phyloP scores from a whole-genome alignment of 2,329 filamentous ascomycete species.

The Aspergillus spinulosporus region DNA sequence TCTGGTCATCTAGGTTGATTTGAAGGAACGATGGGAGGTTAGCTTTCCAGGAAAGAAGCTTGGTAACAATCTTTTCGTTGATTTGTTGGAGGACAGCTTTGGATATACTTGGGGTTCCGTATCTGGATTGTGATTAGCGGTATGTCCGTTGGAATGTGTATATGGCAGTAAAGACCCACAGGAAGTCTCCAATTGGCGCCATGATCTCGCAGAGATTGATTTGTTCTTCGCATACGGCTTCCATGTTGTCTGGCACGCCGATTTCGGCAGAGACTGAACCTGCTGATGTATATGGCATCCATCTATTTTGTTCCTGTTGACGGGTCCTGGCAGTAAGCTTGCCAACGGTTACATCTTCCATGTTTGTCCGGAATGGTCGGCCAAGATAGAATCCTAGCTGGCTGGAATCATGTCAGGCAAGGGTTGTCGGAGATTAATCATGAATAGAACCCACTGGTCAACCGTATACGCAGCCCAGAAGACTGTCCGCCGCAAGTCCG shows the following conservation, averaged over 20 bases:
- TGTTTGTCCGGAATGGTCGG: slow-evolving; percentile 4
- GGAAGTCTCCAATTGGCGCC: slow-evolving; percentile 31
- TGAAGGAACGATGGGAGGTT: slow-evolving; percentile 21
- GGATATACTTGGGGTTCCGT: slow-evolving; percentile 18
- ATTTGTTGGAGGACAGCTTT: slow-evolving; percentile 14
- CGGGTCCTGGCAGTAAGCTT: neutral
- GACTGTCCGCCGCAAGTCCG: slow-evolving; percentile 32
- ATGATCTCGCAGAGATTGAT: slow-evolving; percentile 35
- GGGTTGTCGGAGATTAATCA: too few relatives aligned
- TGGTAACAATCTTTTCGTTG: slow-evolving; percentile 13
- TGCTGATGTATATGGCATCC: neutral
- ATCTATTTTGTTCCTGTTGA: neutral
- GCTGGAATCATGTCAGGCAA: neutral
- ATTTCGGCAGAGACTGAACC: neutral
- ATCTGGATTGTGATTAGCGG: slow-evolving; percentile 3
- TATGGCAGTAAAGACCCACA: slow-evolving; percentile 19
- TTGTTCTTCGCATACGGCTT: slow-evolving; percentile 17
- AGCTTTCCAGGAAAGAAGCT: slow-evolving; percentile 17
- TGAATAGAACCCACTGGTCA: neutral
- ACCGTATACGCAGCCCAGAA: slow-evolving; percentile 40
- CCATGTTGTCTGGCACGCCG: neutral
- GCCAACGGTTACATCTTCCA: slow-evolving; percentile 5
- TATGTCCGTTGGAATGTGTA: neutral
- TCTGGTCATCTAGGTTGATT: slow-evolving; percentile 15
- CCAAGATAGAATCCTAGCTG: slow-evolving; percentile 3